Evolutionary conservation across 495 filamentous ascomycete species (phyloP).

Genomic region (Ramalina peruviana): DNA sequence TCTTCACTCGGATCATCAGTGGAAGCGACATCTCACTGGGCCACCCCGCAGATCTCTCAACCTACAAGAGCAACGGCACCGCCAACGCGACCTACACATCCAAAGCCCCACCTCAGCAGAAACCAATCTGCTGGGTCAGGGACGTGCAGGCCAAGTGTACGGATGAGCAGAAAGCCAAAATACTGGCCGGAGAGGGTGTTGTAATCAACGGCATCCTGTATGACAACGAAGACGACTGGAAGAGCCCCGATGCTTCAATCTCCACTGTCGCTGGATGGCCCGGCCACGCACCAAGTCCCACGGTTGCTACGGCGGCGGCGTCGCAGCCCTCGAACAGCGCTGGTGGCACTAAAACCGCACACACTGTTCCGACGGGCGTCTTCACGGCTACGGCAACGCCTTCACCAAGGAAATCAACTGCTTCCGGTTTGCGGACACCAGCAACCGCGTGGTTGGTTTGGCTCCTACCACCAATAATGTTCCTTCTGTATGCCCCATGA

Average conservation of each 20-base stretch:
- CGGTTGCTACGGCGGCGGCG: slow-evolving; percentile 3
- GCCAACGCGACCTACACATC: slow-evolving; percentile 32
- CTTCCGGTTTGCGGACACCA: not conserved
- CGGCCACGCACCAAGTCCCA: slow-evolving; percentile 18
- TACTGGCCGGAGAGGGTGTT: slow-evolving; percentile 28
- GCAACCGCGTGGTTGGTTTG: too few species aligned
- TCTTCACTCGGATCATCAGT: slow-evolving; percentile 18
- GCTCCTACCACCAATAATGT: too few species aligned
- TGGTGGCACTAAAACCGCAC: slow-evolving; percentile 15
- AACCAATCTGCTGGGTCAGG: slow-evolving; percentile 45
- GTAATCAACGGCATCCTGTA: slow-evolving; percentile 35
- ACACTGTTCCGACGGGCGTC: slow-evolving; percentile 20
- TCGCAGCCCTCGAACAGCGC: slow-evolving; percentile 5
- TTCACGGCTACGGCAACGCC: slow-evolving; percentile 25
- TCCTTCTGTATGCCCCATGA: too few species aligned
- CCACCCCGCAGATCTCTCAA: slow-evolving; percentile 28
- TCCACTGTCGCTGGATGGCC: slow-evolving; percentile 20
- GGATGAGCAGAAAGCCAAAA: slow-evolving; percentile 27
- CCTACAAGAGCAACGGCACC: slow-evolving; percentile 40
- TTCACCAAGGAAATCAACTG: slow-evolving; percentile 14
- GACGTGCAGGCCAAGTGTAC: slow-evolving; percentile 35
- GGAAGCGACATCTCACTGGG: slow-evolving; percentile 28
- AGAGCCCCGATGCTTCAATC: slow-evolving; percentile 20
- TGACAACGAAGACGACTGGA: slow-evolving; percentile 26
- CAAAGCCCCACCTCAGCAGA: slow-evolving; percentile 25